phyloP scores from a whole-genome alignment of 345 rosid species.

The Hevea brasiliensis region DNA sequence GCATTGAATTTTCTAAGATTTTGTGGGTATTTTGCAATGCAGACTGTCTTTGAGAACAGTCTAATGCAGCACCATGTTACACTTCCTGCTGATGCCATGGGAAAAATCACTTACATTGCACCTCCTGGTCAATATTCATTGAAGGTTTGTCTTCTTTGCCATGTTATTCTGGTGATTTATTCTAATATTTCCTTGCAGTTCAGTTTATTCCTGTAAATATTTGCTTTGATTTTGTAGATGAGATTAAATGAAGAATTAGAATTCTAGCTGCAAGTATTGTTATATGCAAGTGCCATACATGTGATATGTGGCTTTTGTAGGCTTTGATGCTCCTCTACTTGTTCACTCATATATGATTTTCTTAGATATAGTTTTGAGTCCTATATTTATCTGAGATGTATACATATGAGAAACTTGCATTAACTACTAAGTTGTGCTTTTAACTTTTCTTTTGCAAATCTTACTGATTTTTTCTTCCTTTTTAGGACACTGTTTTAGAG shows the following conservation, averaged over 20 bases:
- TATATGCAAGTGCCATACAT: not conserved
- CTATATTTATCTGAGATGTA: not conserved
- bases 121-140: conserved; percentile 98
- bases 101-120: conserved; percentile 87
- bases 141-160: conserved; percentile 53
- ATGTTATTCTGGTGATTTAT: not conserved
- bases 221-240: conserved; percentile 3
- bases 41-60: conserved; percentile 95
- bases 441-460: not conserved
- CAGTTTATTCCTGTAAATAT: not conserved
- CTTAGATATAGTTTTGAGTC: not conserved
- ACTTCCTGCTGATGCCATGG: conserved; percentile 97
- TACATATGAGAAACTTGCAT: not conserved
- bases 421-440: not conserved
- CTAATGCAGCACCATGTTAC: conserved; percentile 87
- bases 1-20: conserved; percentile 9
- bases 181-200: not conserved
- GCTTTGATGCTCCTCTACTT: not conserved
- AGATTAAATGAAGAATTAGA: not conserved
- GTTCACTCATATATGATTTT: not conserved
- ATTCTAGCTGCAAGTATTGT: not conserved
- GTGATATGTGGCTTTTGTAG: not conserved
- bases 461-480: conserved; percentile 13
- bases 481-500: conserved; percentile 91
- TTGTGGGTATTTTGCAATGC: conserved; percentile 31